A percentile compares a stretch with the other conserved stretches of the same genome.
phyloP scores from a whole-genome alignment of 192 early-diverging fungal genomes.

The Linnemannia elongata region DNA sequence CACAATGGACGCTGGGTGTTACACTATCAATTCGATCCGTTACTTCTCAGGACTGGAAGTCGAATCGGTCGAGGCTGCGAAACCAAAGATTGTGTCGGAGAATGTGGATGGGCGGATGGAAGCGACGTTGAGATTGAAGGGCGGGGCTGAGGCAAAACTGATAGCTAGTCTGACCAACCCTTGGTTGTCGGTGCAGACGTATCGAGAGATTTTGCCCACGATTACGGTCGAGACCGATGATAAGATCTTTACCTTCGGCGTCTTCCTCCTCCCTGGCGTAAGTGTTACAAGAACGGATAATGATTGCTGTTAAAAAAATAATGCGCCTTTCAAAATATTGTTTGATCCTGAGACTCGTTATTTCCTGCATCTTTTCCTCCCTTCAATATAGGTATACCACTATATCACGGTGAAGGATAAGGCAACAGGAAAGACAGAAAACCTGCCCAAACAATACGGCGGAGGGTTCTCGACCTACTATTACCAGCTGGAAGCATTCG shows the following conservation, averaged over 20 bases:
- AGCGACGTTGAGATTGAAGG: constrained; percentile 23
- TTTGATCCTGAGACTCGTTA: background rate
- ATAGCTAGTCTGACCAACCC: constrained; percentile 33
- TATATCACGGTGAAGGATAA: constrained; percentile 50
- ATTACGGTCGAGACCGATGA: constrained; percentile 46
- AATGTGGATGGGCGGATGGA: constrained; percentile 47
- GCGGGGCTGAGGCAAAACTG: background rate
- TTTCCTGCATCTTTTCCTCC: background rate
- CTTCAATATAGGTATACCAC: constrained; percentile 33
- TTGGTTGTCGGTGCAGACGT: constrained; percentile 35
- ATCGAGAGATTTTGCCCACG: constrained; percentile 2
- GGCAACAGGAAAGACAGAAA: constrained; percentile 38
- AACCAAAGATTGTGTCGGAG: constrained; percentile 21
- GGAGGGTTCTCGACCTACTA: constrained; percentile 38
- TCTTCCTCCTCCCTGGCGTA: constrained; percentile 33
- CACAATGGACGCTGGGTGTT: constrained; percentile 50
- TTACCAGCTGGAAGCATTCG: constrained; percentile 56
- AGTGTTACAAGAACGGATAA: background rate
- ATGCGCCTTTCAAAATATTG: background rate
- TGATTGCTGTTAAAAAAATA: too few species aligned
- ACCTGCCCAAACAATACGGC: constrained; percentile 39
- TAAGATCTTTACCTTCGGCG: constrained; percentile 51
- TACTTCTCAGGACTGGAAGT: constrained; percentile 48
- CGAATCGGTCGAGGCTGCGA: constrained; percentile 27
- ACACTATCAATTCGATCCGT: constrained; percentile 48